Evolutionary conservation across 345 rosid genomes (phyloP).

Genomic region (Cochlearia excelsa): DNA sequence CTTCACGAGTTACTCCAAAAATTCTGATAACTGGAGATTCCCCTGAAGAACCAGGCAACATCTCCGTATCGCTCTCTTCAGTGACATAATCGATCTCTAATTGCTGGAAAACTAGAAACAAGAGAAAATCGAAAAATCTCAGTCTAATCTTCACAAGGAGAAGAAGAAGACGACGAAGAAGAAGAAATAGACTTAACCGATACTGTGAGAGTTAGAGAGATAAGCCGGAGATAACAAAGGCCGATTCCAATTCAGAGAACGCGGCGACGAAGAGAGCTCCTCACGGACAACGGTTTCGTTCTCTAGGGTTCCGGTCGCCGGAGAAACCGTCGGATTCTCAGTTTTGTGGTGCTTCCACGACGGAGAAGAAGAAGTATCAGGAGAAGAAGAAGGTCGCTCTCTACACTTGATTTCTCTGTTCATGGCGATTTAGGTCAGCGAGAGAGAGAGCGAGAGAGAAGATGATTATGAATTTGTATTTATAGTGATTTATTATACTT

Average conservation of each 20-base stretch:
- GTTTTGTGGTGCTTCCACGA: slow-evolving; percentile 51
- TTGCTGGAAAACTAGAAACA: slow-evolving; percentile 68
- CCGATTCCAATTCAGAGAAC: slow-evolving; percentile 69
- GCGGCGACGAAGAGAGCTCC: slow-evolving; percentile 50
- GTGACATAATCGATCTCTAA: slow-evolving; percentile 89
- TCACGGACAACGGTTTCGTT: slow-evolving; percentile 81
- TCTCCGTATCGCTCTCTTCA: slow-evolving; percentile 53
- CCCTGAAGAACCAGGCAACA: slow-evolving; percentile 67
- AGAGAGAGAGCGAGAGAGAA: not conserved
- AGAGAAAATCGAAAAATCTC: not conserved
- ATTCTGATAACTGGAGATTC: slow-evolving; percentile 77
- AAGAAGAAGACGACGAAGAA: not conserved
- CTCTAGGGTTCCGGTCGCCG: slow-evolving; percentile 35
- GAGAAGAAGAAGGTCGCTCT: slow-evolving; percentile 64
- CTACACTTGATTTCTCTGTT: slow-evolving; percentile 44
- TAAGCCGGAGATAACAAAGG: slow-evolving; percentile 60
- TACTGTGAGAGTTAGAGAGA: slow-evolving; percentile 50
- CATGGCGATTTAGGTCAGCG: slow-evolving; percentile 35
- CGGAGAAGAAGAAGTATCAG: slow-evolving; percentile 29
- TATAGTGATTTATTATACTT: no score
- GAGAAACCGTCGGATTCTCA: slow-evolving; percentile 34
- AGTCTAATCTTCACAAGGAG: slow-evolving; percentile 4
- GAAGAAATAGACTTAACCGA: slow-evolving; percentile 41
- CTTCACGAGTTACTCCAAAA: slow-evolving; percentile 92
- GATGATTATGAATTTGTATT: not conserved